Conservation (phyloP, 768 basidiomycete species). For the Pulveroboletus frians region DNA sequence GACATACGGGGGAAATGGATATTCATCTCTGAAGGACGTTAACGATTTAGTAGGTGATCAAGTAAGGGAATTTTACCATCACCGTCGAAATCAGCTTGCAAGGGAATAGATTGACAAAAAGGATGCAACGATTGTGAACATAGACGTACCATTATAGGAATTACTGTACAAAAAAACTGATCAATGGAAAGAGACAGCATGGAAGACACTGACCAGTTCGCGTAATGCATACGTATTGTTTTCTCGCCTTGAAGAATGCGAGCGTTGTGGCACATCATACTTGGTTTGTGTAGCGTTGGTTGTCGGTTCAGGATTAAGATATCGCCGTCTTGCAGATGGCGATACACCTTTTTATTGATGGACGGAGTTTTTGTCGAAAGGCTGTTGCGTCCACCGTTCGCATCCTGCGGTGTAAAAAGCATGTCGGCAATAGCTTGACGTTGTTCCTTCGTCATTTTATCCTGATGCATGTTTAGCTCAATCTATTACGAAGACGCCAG, state of each 20-base stretch:
- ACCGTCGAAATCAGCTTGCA: slow-evolving; percentile 83
- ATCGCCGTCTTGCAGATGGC: slow-evolving; percentile 92
- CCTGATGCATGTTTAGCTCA: slow-evolving; percentile 41
- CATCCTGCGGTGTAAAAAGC: slow-evolving; percentile 84
- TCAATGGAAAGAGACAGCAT: not conserved
- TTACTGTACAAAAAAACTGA: slow-evolving; percentile 52
- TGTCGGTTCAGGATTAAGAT: slow-evolving; percentile 95
- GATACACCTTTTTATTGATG: slow-evolving; percentile 95
- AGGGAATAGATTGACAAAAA: slow-evolving; percentile 7
- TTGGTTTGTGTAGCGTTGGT: slow-evolving; percentile 97
- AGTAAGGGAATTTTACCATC: slow-evolving; percentile 51
- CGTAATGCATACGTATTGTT: slow-evolving; percentile 99
- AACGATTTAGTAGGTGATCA: slow-evolving; percentile 1
- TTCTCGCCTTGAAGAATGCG: slow-evolving; percentile 92
- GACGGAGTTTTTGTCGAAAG: slow-evolving; percentile 73
- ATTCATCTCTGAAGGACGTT: slow-evolving; percentile 78
- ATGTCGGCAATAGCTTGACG: slow-evolving; percentile 94
- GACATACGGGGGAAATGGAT: slow-evolving; percentile 95
- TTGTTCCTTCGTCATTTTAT: slow-evolving; percentile 81
- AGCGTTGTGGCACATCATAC: slow-evolving; percentile 98
- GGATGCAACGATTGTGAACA: not conserved
- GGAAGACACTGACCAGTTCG: slow-evolving; percentile 74
- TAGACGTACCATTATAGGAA: slow-evolving; percentile 83
- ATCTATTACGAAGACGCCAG: not conserved
- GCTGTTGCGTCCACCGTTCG: slow-evolving; percentile 45